Base-by-base conservation (phyloP, 2,329 filamentous ascomycete genomes). In the Neopestalotiopsis rosae region DNA sequence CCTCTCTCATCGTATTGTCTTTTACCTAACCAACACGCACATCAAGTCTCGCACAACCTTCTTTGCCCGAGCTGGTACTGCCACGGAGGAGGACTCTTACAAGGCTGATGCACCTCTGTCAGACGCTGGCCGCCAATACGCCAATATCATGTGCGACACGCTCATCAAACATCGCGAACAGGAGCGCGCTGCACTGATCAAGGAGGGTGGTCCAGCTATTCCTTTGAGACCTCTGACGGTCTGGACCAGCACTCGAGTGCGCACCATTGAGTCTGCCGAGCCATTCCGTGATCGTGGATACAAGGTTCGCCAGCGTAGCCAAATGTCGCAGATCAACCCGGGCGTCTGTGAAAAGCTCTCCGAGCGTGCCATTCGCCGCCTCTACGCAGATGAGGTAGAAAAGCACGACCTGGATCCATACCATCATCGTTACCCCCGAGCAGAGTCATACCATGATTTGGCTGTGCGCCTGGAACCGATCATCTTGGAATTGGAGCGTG, bases 361-460 rank as follows among this genome's bases (percentile, higher is more conserved):
- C 6, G 95, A 98, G 80, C 86, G 86, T 14, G 90, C 89, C 65
- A 97, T 99, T 73, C 90, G 93, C 67, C 84, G 90, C 75, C 86
- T 95, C 68, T 98, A 95, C 77, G 94, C 95, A 0, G 93, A 97
- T 3, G 96, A 99, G 80, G 93, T 97, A 6, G 88, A 90, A 72
- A 97, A 97, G 83, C 96, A 99, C 80, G 93, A 97, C 73, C 85
- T 92, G 65, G 96, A 99, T 79, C 96, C 96, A 1, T 99, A 99
- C 76, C 96, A 99, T 77, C 96, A 99, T 80, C 90, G 96, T 52
- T 99, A 98, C 78, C 96, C 96, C 7, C 89, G 96, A 71, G 95
- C 95, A 70, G 96, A 99, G 93, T 98, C 95, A 9, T 99, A 99
- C 81, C 96, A 99, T 79, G 96, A 99, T 77, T 90, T 99, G 58